Evolutionary conservation across 2,329 filamentous ascomycete species (phyloP).

Genomic region (Arthrobotrys entomopaga): DNA sequence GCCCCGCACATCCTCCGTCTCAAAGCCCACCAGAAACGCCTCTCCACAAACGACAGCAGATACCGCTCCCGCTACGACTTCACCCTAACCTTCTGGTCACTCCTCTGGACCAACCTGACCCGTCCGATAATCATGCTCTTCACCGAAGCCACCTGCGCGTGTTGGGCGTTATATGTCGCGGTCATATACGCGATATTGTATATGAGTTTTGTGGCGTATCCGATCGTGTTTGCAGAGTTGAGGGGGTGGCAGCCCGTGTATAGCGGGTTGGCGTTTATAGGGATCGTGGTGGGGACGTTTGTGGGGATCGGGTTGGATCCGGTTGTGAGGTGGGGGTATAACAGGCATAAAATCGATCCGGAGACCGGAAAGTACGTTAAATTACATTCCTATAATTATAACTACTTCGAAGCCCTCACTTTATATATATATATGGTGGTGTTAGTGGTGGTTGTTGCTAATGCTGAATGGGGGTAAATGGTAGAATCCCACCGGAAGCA

Average conservation of each 20-base stretch:
- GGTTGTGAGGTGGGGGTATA: constrained; percentile 79
- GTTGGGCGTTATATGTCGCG: constrained; percentile 77
- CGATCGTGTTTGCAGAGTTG: constrained; percentile 64
- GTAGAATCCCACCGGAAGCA: constrained; percentile 73
- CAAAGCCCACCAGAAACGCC: constrained; percentile 72
- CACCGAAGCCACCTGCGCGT: constrained; percentile 82
- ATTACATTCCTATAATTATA: not conserved
- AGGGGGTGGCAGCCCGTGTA: constrained; percentile 81
- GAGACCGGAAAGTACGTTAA: constrained; percentile 71
- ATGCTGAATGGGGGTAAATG: constrained; percentile 57
- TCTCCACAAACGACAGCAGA: constrained; percentile 75
- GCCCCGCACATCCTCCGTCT: constrained; percentile 75
- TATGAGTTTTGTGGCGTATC: constrained; percentile 83
- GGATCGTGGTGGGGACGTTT: constrained; percentile 71
- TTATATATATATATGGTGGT: not conserved
- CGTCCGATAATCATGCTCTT: constrained; percentile 80
- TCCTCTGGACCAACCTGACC: constrained; percentile 79
- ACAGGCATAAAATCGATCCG: constrained; percentile 77
- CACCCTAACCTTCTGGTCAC: constrained; percentile 69
- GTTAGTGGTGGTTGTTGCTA: not conserved
- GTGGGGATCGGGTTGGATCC: constrained; percentile 70
- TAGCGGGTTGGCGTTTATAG: constrained; percentile 80
- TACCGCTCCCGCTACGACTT: constrained; percentile 83
- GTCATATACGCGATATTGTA: constrained; percentile 88
- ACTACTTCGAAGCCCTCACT: not conserved